phyloP scores from a whole-genome alignment of 2,329 filamentous ascomycete species.

The Aspergillus sp. region DNA sequence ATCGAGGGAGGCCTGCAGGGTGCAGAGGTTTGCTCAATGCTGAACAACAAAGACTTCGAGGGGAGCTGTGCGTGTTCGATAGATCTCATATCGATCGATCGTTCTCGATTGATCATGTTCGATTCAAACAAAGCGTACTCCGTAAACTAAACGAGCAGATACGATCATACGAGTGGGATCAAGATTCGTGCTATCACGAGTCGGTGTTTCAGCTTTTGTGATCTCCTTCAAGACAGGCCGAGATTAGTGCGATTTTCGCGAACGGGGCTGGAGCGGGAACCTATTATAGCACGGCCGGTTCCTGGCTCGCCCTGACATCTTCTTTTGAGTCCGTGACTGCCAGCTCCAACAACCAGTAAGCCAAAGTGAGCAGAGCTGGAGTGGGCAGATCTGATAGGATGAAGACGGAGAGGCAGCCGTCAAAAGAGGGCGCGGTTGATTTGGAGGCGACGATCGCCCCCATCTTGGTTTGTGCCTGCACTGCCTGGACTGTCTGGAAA shows the following conservation, averaged over 20 bases:
- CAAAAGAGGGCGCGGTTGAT: neutral
- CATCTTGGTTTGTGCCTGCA: neutral
- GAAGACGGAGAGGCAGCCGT: too few relatives aligned
- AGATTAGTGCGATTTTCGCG: neutral
- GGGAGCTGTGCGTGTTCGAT: too few relatives aligned
- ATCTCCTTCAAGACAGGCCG: neutral
- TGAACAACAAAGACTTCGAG: too few relatives aligned
- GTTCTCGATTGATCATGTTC: too few relatives aligned
- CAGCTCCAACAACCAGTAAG: too few relatives aligned
- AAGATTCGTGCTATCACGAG: conserved; percentile 1
- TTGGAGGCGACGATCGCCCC: neutral
- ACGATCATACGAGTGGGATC: neutral
- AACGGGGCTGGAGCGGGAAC: neutral
- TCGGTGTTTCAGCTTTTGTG: conserved; percentile 7
- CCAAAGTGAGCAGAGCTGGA: too few relatives aligned
- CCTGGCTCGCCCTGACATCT: neutral
- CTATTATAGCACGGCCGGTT: neutral
- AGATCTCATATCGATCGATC: too few relatives aligned
- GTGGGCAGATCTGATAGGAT: too few relatives aligned
- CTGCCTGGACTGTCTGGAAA: neutral
- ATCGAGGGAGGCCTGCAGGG: neutral
- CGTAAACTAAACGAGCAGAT: too few relatives aligned
- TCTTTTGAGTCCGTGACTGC: neutral
- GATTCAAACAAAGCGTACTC: too few relatives aligned
- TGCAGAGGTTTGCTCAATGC: too few relatives aligned